A percentile compares a stretch with the other conserved stretches of the same genome.
Conservation (phyloP, 306 rosid species). For the Trichosanthes cucumerina region DNA sequence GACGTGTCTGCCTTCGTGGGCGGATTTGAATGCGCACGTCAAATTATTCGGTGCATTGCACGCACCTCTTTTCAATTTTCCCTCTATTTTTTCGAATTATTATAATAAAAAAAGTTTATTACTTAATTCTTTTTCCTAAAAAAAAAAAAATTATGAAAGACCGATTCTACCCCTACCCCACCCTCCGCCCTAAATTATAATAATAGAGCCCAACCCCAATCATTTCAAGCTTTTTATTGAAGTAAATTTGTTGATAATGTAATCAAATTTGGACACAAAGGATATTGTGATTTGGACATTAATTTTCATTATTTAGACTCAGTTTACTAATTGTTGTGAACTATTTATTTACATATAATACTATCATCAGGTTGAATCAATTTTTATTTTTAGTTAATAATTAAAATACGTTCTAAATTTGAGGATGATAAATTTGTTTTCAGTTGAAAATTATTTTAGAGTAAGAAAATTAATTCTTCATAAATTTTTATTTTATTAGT, state of each 20-base stretch:
- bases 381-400: not conserved
- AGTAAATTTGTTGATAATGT: not conserved
- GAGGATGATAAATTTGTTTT: not conserved
- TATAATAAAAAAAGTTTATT: not conserved
- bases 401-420: not conserved
- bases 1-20: constrained; percentile 36
- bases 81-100: not conserved
- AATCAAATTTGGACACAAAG: not conserved
- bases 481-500: no score
- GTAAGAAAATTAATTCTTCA: not conserved
- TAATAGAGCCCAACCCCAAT: constrained; percentile 2
- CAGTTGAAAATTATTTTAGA: not conserved
- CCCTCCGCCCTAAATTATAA: not conserved
- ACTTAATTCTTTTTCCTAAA: not conserved
- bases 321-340: not conserved
- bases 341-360: not conserved
- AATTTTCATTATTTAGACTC: not conserved
- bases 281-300: not conserved
- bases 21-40: constrained; percentile 37
- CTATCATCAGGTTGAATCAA: not conserved
- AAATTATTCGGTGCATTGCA: constrained; percentile 24
- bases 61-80: not conserved
- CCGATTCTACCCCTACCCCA: constrained; percentile 10
- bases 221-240: constrained; percentile 4
- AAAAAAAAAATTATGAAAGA: not conserved